These are phyloP conservation scores for Vigna reflexopilosa DNA, from an alignment of 306 rosid genomes.

Conservation along the genomic window DNA sequence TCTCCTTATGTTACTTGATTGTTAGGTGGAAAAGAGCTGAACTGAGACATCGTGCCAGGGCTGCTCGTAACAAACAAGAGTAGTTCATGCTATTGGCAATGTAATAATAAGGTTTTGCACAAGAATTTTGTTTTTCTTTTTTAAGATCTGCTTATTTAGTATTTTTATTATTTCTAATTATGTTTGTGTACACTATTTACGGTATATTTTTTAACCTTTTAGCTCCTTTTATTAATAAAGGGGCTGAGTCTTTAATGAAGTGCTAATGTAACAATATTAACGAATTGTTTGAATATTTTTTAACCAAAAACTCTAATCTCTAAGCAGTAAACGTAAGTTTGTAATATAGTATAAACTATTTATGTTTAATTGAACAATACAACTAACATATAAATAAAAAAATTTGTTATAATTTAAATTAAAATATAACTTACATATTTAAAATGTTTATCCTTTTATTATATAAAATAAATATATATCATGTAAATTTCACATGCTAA, in stretches of 20 bases:
- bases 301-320: too few relatives aligned
- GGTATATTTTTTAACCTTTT: neutral
- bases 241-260: neutral
- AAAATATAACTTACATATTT: too few relatives aligned
- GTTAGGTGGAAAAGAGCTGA: slow-evolving; percentile 96
- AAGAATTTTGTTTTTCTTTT: slow-evolving; percentile 10
- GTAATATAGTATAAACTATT: too few relatives aligned
- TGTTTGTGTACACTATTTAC: slow-evolving; percentile 6
- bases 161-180: neutral
- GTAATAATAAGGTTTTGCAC: slow-evolving; percentile 29
- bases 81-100: slow-evolving; percentile 43
- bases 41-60: slow-evolving; percentile 86
- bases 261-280: neutral
- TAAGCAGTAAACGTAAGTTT: too few relatives aligned
- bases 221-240: neutral
- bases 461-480: too few relatives aligned
- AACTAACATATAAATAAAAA: too few relatives aligned
- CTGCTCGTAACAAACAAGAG: slow-evolving; percentile 75
- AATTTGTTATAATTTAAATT: too few relatives aligned
- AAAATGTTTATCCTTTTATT: too few relatives aligned
- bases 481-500: too few relatives aligned
- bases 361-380: too few relatives aligned
- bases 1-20: slow-evolving; percentile 79
- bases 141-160: slow-evolving; percentile 3
- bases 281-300: neutral